Evolutionary conservation across 768 basidiomycete species (phyloP).

Genomic region (Amanita subjunquillea): DNA sequence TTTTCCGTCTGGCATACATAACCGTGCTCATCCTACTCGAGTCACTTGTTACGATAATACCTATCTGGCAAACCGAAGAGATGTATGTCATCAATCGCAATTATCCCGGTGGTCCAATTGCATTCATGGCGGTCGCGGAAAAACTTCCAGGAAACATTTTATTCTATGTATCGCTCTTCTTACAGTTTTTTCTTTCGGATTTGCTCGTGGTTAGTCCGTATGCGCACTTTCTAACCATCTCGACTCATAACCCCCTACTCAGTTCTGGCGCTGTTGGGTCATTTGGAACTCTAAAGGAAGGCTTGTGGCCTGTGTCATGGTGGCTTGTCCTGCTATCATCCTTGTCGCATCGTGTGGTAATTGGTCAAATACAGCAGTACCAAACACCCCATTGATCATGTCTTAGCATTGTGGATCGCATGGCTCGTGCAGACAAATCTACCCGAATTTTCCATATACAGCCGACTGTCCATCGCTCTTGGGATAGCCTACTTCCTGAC

Average conservation of each 20-base stretch:
- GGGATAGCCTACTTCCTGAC: slow-evolving; percentile 20
- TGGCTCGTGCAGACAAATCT: slow-evolving; percentile 24
- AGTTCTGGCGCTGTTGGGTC: slow-evolving; percentile 32
- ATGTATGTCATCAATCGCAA: slow-evolving; percentile 33
- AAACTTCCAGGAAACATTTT: slow-evolving; percentile 26
- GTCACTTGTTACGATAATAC: slow-evolving; percentile 26
- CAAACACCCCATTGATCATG: not conserved
- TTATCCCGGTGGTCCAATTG: slow-evolving; percentile 34
- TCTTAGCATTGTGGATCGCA: slow-evolving; percentile 20
- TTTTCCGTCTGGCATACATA: slow-evolving; percentile 24
- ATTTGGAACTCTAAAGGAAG: slow-evolving; percentile 24
- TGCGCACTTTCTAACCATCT: not conserved
- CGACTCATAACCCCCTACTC: not conserved
- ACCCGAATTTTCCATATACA: slow-evolving; percentile 19
- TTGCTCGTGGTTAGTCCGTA: slow-evolving; percentile 19
- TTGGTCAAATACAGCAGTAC: not conserved
- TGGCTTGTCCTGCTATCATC: slow-evolving; percentile 18
- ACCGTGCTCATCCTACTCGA: slow-evolving; percentile 25
- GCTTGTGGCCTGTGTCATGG: slow-evolving; percentile 14
- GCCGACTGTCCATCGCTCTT: slow-evolving; percentile 14
- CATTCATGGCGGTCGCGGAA: slow-evolving; percentile 31
- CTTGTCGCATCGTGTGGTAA: slow-evolving; percentile 18
- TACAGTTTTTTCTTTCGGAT: slow-evolving; percentile 32
- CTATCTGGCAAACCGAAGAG: slow-evolving; percentile 28
- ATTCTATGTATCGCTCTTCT: slow-evolving; percentile 31